These are phyloP conservation scores for Podaxis pistillaris DNA, from an alignment of 768 basidiomycete species.

Conservation along the genomic window DNA sequence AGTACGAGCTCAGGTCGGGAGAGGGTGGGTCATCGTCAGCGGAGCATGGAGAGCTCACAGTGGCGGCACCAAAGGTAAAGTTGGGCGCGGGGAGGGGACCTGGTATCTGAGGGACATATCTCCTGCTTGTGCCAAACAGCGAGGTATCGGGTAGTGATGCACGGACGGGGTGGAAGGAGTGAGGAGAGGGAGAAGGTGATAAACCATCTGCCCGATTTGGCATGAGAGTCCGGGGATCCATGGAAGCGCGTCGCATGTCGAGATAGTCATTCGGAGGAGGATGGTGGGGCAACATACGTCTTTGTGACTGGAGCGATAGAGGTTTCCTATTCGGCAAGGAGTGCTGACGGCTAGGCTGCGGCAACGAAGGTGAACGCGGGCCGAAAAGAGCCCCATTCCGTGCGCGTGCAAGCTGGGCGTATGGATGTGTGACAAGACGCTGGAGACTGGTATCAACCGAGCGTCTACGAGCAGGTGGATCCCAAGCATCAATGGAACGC, in stretches of 20 bases:
- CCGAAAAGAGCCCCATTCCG: slow-evolving; percentile 48
- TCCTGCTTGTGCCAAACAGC: slow-evolving; percentile 46
- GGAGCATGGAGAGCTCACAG: slow-evolving; percentile 47
- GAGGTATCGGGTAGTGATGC: slow-evolving; percentile 50
- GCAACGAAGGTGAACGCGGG: slow-evolving; percentile 30
- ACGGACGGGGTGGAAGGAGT: slow-evolving; percentile 41
- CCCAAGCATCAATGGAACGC: slow-evolving; percentile 38
- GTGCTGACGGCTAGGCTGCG: slow-evolving; percentile 20
- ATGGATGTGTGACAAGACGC: slow-evolving; percentile 49
- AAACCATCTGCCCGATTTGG: slow-evolving; percentile 28
- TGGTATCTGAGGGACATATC: slow-evolving; percentile 44
- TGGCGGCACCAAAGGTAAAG: slow-evolving; percentile 64
- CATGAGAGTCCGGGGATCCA: slow-evolving; percentile 40
- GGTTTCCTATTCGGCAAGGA: slow-evolving; percentile 10
- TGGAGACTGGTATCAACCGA: slow-evolving; percentile 48
- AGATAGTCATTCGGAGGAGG: slow-evolving; percentile 34
- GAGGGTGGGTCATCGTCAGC: slow-evolving; percentile 53
- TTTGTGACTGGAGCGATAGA: slow-evolving; percentile 22
- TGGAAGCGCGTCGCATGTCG: slow-evolving; percentile 38
- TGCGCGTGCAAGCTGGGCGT: slow-evolving; percentile 48
- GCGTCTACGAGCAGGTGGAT: slow-evolving; percentile 42
- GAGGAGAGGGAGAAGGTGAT: slow-evolving; percentile 44
- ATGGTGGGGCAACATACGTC: slow-evolving; percentile 18
- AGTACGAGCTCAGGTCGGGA: slow-evolving; percentile 49
- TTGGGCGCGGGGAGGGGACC: slow-evolving; percentile 62